Evolutionary conservation across 1,284 basidiomycete species (phyloP).

Genomic region (Tilletiopsis washingtonensis): DNA sequence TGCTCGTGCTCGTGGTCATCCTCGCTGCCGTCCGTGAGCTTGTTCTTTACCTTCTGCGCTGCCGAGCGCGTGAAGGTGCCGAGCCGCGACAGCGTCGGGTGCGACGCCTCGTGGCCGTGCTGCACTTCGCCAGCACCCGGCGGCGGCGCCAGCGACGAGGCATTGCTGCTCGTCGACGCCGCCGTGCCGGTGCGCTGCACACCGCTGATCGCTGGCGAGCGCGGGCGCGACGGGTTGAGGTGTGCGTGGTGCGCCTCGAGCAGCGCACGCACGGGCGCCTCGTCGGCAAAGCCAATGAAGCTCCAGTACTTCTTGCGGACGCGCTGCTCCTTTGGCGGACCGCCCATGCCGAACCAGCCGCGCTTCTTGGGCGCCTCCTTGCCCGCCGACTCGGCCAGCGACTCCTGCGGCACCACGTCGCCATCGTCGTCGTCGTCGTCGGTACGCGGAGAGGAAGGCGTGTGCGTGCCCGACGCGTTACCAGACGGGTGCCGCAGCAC

Average conservation of each 20-base stretch:
- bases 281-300: slow-evolving; percentile 46
- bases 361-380: slow-evolving; percentile 24
- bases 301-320: slow-evolving; percentile 47
- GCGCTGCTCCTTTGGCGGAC: slow-evolving; percentile 32
- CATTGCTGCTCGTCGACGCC: not conserved
- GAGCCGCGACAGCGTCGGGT: slow-evolving; percentile 21
- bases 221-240: slow-evolving; percentile 5
- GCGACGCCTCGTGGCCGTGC: slow-evolving; percentile 18
- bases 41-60: not conserved
- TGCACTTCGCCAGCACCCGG: slow-evolving; percentile 15
- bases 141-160: too few relatives aligned
- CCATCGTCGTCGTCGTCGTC: slow-evolving; percentile 29
- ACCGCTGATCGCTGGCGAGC: not conserved
- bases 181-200: not conserved
- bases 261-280: slow-evolving; percentile 31
- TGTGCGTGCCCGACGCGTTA: slow-evolving; percentile 4
- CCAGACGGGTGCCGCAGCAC: slow-evolving; percentile 33
- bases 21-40: not conserved
- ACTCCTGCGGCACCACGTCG: slow-evolving; percentile 47
- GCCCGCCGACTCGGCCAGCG: slow-evolving; percentile 9
- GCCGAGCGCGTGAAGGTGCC: slow-evolving; percentile 10
- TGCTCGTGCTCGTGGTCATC: not conserved
- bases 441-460: slow-evolving; percentile 11
- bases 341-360: slow-evolving; percentile 22
- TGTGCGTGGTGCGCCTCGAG: slow-evolving; percentile 32